Evolutionary conservation across 2,329 filamentous ascomycete genomes (phyloP).

Genomic region (Fusarium verticillioides): DNA sequence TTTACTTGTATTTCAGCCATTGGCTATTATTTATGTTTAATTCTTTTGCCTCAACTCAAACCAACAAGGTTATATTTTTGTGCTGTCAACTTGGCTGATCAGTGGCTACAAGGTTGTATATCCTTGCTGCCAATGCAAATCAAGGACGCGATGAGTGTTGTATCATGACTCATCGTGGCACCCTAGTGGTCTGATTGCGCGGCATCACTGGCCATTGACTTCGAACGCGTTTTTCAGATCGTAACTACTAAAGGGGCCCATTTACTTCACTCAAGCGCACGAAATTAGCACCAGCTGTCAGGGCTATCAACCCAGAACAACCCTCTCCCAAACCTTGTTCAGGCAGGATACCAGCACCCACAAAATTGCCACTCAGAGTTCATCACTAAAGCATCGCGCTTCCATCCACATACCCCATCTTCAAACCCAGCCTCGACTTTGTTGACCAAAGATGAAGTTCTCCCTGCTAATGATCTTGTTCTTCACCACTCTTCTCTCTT

Average conservation of each 20-base stretch:
- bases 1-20: background rate
- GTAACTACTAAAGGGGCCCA: background rate
- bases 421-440: background rate
- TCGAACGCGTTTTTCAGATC: background rate
- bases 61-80: too few species aligned
- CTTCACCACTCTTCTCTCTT: background rate
- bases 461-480: background rate
- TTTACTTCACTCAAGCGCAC: background rate
- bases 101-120: background rate
- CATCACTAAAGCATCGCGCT: background rate
- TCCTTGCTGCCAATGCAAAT: background rate
- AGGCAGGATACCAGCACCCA: background rate
- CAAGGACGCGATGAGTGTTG: background rate
- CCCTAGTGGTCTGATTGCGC: too few species aligned
- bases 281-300: background rate
- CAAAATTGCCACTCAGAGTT: background rate
- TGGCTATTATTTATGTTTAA: background rate
- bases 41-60: too few species aligned
- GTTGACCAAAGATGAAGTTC: background rate
- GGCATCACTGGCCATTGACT: background rate
- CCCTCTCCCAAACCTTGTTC: background rate
- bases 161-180: background rate
- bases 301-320: background rate
- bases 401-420: fast-evolving
- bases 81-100: background rate